These are phyloP conservation scores for Talaromyces sp. DNA, from an alignment of 2,329 filamentous ascomycete genomes.

Conservation along the genomic window DNA sequence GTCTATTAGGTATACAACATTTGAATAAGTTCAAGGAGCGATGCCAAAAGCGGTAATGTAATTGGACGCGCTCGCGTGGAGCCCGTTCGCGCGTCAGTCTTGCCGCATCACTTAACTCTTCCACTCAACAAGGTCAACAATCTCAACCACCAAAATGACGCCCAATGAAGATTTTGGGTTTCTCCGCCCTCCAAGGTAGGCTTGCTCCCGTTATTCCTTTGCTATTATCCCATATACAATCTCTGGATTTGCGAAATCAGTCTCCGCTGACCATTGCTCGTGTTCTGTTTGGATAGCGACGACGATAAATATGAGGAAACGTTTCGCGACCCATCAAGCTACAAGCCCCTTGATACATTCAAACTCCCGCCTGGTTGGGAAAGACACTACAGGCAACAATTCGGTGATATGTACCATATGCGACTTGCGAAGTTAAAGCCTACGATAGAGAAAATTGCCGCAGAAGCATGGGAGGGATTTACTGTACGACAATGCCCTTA, in stretches of 20 bases:
- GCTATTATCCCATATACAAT: not conserved
- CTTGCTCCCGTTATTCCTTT: too few relatives aligned
- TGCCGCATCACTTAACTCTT: conserved; percentile 13
- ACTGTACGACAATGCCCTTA: conserved; percentile 47
- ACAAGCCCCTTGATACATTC: conserved; percentile 77
- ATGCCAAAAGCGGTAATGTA: conserved; percentile 27
- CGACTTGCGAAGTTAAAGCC: conserved; percentile 87
- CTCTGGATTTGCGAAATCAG: not conserved
- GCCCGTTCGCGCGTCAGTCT: conserved; percentile 16
- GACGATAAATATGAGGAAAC: conserved; percentile 46
- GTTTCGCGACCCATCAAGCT: conserved; percentile 62
- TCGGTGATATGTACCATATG: conserved; percentile 96
- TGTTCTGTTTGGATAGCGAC: conserved; percentile 26
- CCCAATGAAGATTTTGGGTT: conserved; percentile 27
- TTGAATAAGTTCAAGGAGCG: not conserved
- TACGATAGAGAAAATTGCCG: conserved; percentile 72
- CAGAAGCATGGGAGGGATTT: conserved; percentile 75
- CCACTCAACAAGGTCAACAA: conserved; percentile 1
- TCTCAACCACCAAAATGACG: conserved; percentile 20
- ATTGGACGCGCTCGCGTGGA: conserved; percentile 30
- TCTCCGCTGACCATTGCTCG: conserved; percentile 17
- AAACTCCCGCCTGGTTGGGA: conserved; percentile 65
- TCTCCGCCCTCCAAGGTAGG: conserved; percentile 33
- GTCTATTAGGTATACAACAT: not conserved
- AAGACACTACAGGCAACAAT: conserved; percentile 88